Evolutionary conservation across 352 stramenopile genomes (phyloP).

Genomic region (Globisporangium acanthophoron): DNA sequence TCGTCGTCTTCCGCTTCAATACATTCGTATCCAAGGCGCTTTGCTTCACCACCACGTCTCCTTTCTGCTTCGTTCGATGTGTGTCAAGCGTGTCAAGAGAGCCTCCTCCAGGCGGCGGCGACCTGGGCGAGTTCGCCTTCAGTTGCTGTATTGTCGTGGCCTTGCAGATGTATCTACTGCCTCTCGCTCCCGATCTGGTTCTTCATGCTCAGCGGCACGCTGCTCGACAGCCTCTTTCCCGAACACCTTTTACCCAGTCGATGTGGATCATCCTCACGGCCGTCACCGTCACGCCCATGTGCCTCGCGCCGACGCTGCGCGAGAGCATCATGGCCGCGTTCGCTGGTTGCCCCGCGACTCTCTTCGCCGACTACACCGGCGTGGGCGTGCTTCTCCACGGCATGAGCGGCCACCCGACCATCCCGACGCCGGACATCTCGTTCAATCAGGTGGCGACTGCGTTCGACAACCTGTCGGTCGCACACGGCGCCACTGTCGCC

Average conservation of each 20-base stretch:
- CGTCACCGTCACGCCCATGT: conserved; percentile 15
- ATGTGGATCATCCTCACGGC: conserved; percentile 41
- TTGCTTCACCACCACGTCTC: not conserved
- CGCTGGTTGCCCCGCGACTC: conserved; percentile 16
- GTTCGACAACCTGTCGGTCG: conserved; percentile 26
- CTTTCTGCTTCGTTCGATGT: too few relatives aligned
- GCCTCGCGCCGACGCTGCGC: conserved; percentile 19
- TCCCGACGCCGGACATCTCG: conserved; percentile 14
- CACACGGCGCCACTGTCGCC: conserved; percentile 23
- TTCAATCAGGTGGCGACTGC: conserved; percentile 21
- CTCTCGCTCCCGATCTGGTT: conserved; percentile 50
- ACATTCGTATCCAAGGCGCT: not conserved
- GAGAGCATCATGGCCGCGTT: conserved; percentile 17
- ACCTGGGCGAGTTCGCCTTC: not conserved
- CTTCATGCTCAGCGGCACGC: conserved; percentile 48
- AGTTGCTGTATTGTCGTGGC: not conserved
- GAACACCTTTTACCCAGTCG: conserved; percentile 27
- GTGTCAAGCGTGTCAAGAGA: too few relatives aligned
- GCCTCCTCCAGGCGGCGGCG: not conserved
- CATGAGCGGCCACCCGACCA: conserved; percentile 15
- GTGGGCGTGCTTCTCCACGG: conserved; percentile 16
- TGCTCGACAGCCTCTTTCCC: conserved; percentile 49
- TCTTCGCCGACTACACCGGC: conserved; percentile 22
- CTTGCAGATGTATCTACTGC: conserved; percentile 33
- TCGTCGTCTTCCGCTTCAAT: not conserved